Percentiles rank a stretch among this genome's conserved stretches.
These are phyloP conservation scores for Drosera spatulata DNA, from an alignment of 179 eudicot genomes.

Conservation along the genomic window DNA sequence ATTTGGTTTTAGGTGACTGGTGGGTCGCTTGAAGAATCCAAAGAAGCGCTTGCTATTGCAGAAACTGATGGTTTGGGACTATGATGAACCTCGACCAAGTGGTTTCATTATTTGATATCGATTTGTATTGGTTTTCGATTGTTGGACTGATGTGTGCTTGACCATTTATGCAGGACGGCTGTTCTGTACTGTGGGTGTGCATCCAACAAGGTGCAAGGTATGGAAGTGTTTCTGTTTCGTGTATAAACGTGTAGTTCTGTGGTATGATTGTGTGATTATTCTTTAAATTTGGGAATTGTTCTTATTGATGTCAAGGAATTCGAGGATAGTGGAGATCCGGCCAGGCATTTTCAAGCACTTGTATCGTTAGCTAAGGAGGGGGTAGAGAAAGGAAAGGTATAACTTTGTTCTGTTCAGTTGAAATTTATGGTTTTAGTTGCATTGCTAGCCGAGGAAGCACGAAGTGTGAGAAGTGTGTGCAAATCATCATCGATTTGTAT, in stretches of 20 bases:
- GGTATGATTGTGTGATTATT: not conserved
- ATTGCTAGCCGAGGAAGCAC: not conserved
- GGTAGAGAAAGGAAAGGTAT: constrained; percentile 90
- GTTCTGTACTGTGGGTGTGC: constrained; percentile 97
- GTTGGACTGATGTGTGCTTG: no score
- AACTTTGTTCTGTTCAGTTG: not conserved
- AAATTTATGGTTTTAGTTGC: no score
- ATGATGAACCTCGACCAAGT: not conserved
- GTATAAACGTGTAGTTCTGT: no score
- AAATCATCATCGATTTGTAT: not conserved
- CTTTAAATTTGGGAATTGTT: not conserved
- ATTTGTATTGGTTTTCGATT: no score
- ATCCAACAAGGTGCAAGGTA: constrained; percentile 96
- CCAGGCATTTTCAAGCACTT: constrained; percentile 74
- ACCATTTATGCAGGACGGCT: constrained; percentile 54
- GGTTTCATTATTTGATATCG: no score
- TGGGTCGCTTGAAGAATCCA: constrained; percentile 93
- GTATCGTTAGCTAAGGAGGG: constrained; percentile 76
- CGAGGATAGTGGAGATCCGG: constrained; percentile 95
- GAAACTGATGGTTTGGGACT: constrained; percentile 79
- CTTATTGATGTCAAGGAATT: constrained; percentile 49
- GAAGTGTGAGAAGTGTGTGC: not conserved
- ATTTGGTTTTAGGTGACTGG: constrained; percentile 68
- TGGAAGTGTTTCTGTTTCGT: constrained; percentile 9
- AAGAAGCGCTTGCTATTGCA: constrained; percentile 91